Conservation (phyloP, 768 basidiomycete genomes). For the Trametes coccinea region DNA sequence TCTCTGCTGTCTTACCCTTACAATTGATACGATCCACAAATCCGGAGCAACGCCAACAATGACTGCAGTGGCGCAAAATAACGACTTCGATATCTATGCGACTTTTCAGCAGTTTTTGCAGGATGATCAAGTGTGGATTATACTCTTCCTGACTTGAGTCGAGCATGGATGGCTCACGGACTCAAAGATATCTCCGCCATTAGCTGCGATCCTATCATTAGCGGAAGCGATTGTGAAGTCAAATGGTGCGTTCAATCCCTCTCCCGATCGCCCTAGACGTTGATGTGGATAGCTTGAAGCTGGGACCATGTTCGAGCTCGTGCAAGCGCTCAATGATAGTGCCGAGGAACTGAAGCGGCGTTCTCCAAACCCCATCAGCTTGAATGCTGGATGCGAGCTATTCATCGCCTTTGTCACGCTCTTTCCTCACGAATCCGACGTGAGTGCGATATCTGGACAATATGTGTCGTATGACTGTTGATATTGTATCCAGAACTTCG, state of each 20-base stretch:
- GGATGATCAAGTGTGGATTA: conserved; percentile 60
- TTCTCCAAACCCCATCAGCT: conserved; percentile 77
- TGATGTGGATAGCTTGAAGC: conserved; percentile 43
- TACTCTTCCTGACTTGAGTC: background rate
- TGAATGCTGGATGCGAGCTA: conserved; percentile 87
- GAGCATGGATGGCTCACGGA: background rate
- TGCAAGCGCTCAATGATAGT: conserved; percentile 77
- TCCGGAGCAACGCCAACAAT: background rate
- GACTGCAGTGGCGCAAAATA: conserved; percentile 1
- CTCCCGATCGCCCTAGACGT: conserved; percentile 9
- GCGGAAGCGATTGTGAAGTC: conserved; percentile 81
- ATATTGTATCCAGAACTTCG: conserved; percentile 63
- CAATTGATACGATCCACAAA: too few species aligned
- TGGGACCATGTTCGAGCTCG: conserved; percentile 92
- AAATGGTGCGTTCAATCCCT: conserved; percentile 48
- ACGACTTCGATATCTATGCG: conserved; percentile 46
- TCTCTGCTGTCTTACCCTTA: background rate
- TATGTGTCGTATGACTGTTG: background rate
- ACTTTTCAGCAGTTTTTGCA: conserved; percentile 62
- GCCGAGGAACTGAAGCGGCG: conserved; percentile 60
- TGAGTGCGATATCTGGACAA: conserved; percentile 40
- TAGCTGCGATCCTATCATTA: conserved; percentile 86
- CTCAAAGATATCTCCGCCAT: conserved; percentile 69
- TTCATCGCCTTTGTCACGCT: conserved; percentile 88
- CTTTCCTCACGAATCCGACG: conserved; percentile 79